Evolutionary conservation across 2,329 filamentous ascomycete genomes (phyloP).

Genomic region (Fusarium sterilihyphosum): DNA sequence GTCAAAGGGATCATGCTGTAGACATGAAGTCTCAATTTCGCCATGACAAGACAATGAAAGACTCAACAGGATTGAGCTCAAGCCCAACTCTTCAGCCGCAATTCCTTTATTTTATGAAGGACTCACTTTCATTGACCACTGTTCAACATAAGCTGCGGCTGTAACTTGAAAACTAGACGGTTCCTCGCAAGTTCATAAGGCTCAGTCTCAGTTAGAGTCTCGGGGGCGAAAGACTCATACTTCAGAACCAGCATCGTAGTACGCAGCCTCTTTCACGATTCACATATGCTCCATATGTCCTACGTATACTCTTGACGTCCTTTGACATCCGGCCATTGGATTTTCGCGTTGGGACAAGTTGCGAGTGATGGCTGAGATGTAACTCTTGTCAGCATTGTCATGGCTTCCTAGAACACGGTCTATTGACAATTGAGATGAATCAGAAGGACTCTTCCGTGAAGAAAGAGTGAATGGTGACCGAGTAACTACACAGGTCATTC

Average conservation of each 20-base stretch:
- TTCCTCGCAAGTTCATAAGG: not conserved
- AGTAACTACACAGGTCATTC: too few relatives aligned
- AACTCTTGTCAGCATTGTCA: too few relatives aligned
- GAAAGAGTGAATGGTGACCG: not conserved
- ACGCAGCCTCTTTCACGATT: too few relatives aligned
- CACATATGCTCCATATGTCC: not conserved
- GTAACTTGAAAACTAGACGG: not conserved
- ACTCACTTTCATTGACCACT: not conserved
- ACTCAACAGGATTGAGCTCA: not conserved
- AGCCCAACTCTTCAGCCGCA: not conserved
- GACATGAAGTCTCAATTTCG: not conserved
- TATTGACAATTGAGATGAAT: not conserved
- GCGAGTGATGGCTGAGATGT: not conserved
- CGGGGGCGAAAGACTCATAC: not conserved
- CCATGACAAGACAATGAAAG: not conserved
- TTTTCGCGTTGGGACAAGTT: not conserved
- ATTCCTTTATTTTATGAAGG: not conserved
- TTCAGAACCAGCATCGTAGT: not conserved
- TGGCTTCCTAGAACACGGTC: not conserved
- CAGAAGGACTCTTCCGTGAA: not conserved
- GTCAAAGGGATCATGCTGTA: not conserved
- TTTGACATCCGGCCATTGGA: not conserved
- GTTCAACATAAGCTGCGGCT: not conserved
- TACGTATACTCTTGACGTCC: too few relatives aligned
- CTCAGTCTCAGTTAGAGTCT: not conserved